These are phyloP conservation scores for Ascochyta rabiei DNA, from an alignment of 2,329 filamentous ascomycete genomes.

Conservation along the genomic window DNA sequence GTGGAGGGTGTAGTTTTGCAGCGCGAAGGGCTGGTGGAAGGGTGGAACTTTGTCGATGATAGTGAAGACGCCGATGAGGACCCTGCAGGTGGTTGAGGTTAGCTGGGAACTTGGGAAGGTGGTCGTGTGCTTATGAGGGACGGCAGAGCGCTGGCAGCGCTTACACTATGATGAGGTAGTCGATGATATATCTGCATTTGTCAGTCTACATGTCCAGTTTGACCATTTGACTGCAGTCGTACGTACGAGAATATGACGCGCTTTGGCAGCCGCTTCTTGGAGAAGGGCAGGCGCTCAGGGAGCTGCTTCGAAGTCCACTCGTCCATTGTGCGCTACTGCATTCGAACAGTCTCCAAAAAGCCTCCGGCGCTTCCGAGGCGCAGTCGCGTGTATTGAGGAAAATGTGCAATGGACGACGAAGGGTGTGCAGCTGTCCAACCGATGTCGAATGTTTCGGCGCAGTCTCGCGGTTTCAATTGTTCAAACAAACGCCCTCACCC, in stretches of 20 bases:
- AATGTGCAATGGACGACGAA: slow-evolving; percentile 15
- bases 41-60: slow-evolving; percentile 61
- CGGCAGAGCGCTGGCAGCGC: slow-evolving; percentile 21
- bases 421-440: slow-evolving; percentile 15
- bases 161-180: slow-evolving; percentile 66
- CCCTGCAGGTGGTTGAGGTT: slow-evolving; percentile 45
- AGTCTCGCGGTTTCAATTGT: slow-evolving; percentile 17
- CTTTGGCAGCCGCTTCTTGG: slow-evolving; percentile 58
- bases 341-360: slow-evolving; percentile 18
- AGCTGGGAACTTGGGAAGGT: slow-evolving; percentile 35
- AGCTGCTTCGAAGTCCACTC: slow-evolving; percentile 46
- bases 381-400: slow-evolving; percentile 6
- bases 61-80: slow-evolving; percentile 58
- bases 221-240: neutral
- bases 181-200: slow-evolving; percentile 58
- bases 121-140: slow-evolving; percentile 39
- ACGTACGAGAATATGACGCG: slow-evolving; percentile 61
- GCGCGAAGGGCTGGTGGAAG: slow-evolving; percentile 63
- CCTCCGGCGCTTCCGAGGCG: slow-evolving; percentile 16
- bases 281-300: slow-evolving; percentile 59
- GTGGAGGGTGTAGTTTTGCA: slow-evolving; percentile 62
- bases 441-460: slow-evolving; percentile 16
- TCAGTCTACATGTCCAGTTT: slow-evolving; percentile 23
- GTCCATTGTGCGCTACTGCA: slow-evolving; percentile 40
- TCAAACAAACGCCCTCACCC: slow-evolving; percentile 36